Base-by-base conservation (phyloP, 2,329 filamentous ascomycete species). In the Annulohypoxylon truncatum region DNA sequence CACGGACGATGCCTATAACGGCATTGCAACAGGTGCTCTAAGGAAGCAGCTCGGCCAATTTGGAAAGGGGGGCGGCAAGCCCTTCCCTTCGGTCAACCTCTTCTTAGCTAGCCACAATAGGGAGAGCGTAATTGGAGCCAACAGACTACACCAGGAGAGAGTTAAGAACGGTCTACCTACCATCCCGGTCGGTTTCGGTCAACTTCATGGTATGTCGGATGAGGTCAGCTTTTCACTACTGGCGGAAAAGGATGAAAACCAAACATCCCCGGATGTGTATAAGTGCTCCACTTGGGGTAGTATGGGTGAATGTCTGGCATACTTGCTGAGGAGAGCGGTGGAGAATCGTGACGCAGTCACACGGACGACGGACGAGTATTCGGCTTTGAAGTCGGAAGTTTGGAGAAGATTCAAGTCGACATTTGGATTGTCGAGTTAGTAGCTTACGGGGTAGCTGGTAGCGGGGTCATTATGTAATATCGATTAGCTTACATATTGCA, bases 211-310 rank as follows among this genome's bases (percentile, higher is more conserved):
- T 6, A 51, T 51, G 48, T 51, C 48, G n/a, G 48, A 51, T 10
- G 48, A 51, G 28, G 48, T 51, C 12, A 51, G 26, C 18, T 51
- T 51, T n/a, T 51, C 48, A 15, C 12, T 51, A 6, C 18, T 51
- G 22, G 26, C 28, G 5, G 15, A 28, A 2, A 51, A 51, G 18
- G 48, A 51, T 24, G 48, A 35, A 22, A n/a, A 24, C 9, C 18
- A 29, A 1, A 29, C 12, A 20, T 24, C 48, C 2, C 48, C 48
- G 15, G 29, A 51, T 9, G 48, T 51, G 3, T 22, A 31, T 8
- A 51, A 51, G 13, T 51, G 48, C 22, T 31, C 48, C 28, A 51
- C 48, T 13, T 51, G 48, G 48, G 48, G 48, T 18, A 51, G 28
- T 3, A 31, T 51, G 48, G 28, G 48, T 2, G 28, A 51, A 18